phyloP scores from a whole-genome alignment of 805 yeast genomes.

The Dipodascopsis tothii region DNA sequence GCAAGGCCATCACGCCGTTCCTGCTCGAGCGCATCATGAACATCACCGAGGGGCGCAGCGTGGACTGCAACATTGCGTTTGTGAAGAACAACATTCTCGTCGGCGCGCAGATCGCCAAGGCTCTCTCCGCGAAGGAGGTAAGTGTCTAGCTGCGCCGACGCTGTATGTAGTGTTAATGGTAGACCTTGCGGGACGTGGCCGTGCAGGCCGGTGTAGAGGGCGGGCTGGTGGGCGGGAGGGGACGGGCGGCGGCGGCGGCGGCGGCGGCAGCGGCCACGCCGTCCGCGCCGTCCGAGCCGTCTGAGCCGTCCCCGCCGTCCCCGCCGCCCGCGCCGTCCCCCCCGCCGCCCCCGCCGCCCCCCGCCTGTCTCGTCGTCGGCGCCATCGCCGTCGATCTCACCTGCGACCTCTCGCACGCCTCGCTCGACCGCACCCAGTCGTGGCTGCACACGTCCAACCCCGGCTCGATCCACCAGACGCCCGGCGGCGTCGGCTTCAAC shows the following conservation, averaged over 20 bases:
- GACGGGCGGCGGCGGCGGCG: too few species aligned
- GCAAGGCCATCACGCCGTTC: conserved; percentile 77
- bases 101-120: conserved; percentile 61
- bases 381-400: conserved; percentile 70
- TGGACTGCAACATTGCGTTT: conserved; percentile 62
- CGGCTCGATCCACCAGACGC: conserved; percentile 45
- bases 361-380: conserved; percentile 46
- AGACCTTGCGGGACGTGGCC: not conserved
- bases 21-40: conserved; percentile 56
- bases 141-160: not conserved
- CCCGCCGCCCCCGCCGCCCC: not conserved
- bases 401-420: conserved; percentile 30
- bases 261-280: too few species aligned
- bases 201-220: too few species aligned
- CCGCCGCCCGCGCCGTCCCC: conserved; percentile 1
- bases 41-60: conserved; percentile 63
- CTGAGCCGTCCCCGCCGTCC: not conserved
- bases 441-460: conserved; percentile 60
- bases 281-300: not conserved
- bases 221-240: too few species aligned
- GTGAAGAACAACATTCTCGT: conserved; percentile 67
- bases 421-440: conserved; percentile 25
- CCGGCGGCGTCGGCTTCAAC: conserved; percentile 85
- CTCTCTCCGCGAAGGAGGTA: conserved; percentile 38
- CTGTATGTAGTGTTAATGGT: not conserved